These are phyloP conservation scores for Conoideocrella luteorostrata DNA, from an alignment of 2,329 filamentous ascomycete species.

Conservation along the genomic window DNA sequence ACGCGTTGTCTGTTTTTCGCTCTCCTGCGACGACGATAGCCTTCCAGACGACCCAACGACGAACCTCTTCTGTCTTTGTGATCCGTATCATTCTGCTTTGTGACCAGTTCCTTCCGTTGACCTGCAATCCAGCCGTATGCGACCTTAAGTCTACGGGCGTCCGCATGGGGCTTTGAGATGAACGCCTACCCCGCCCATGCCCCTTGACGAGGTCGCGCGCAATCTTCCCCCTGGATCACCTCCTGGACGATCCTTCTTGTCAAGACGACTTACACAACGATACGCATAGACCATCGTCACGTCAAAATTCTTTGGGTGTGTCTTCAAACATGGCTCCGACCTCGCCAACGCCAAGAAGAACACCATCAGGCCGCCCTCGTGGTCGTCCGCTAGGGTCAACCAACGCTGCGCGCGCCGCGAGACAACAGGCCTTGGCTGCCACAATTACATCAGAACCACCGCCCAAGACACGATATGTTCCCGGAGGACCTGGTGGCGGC, in stretches of 20 bases:
- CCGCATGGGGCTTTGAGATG: slow-evolving; percentile 16
- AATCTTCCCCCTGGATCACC: slow-evolving; percentile 9
- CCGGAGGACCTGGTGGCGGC: slow-evolving; percentile 79
- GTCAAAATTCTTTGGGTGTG: background rate
- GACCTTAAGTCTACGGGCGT: slow-evolving; percentile 10
- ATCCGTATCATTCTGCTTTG: slow-evolving; percentile 20
- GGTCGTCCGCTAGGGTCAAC: slow-evolving; percentile 40
- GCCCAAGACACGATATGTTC: slow-evolving; percentile 71
- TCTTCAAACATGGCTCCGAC: slow-evolving; percentile 24
- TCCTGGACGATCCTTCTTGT: background rate
- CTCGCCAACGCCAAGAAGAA: slow-evolving; percentile 33
- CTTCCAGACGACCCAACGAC: slow-evolving; percentile 29
- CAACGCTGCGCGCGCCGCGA: slow-evolving; percentile 34
- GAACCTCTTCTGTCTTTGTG: slow-evolving; percentile 20
- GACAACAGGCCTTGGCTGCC: slow-evolving; percentile 28
- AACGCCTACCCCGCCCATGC: slow-evolving; percentile 17
- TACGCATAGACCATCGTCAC: background rate
- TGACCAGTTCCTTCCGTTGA: slow-evolving; percentile 15
- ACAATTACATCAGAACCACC: slow-evolving; percentile 50
- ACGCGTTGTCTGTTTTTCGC: slow-evolving; percentile 37
- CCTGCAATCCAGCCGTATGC: slow-evolving; percentile 16
- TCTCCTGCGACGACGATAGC: slow-evolving; percentile 17
- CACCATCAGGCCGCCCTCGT: slow-evolving; percentile 37
- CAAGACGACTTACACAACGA: background rate
- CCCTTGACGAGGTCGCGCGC: slow-evolving; percentile 25